Evolutionary conservation across 1,139 yeast genomes (phyloP), one percentile per base, ranked within the genome.

Genomic region (Geotrichum histeridarum): DNA sequence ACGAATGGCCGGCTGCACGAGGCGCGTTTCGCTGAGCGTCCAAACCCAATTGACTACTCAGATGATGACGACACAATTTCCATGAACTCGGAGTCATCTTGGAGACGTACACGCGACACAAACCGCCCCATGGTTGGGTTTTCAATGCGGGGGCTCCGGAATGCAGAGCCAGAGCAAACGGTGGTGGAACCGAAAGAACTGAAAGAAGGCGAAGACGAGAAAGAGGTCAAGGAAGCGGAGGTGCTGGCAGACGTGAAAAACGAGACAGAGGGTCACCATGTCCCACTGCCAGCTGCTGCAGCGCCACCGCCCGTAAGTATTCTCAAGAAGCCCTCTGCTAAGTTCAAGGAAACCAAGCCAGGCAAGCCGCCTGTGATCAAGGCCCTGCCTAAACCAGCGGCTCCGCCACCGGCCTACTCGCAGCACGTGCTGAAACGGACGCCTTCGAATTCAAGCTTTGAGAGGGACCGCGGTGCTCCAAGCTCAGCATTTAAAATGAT

Each of bases 1-100:
- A 36, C n/a, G 11, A 18, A 30, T 12, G 14, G 18, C 31, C 14
- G 35, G 15, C n/a, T 11, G 30, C 15, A 31, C 8, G 36, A 27
- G 12, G 51, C 32, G 32, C 45, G 35, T 32, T 27, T 39, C 31
- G 38, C 50, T 9, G 50, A 36, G 17, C 27, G 27, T 22, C 22
- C 30, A 18, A 15, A 15, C 22, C 32, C 51, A 31, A 43, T 12
- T 35, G 48, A 41, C n/a, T 51, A 30, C 27, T 57, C 51, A 8
- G 60, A 59, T 38, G 63, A 62, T 41, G 61, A 63, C 30, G 71
- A 67, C 50, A 61, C 59, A 1, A 62, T 64, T 9, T 64, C 69
- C 7, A 50, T 65, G 36, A 59, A 55, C 37, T 64, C 69, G 4
- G 70, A 66, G 41, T 66, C 70, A 31, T 65, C 69, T 33, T 68